Percentiles rank a stretch among this genome's conserved stretches.
phyloP scores from a whole-genome alignment of 345 rosid species.

The Populus deltoides region DNA sequence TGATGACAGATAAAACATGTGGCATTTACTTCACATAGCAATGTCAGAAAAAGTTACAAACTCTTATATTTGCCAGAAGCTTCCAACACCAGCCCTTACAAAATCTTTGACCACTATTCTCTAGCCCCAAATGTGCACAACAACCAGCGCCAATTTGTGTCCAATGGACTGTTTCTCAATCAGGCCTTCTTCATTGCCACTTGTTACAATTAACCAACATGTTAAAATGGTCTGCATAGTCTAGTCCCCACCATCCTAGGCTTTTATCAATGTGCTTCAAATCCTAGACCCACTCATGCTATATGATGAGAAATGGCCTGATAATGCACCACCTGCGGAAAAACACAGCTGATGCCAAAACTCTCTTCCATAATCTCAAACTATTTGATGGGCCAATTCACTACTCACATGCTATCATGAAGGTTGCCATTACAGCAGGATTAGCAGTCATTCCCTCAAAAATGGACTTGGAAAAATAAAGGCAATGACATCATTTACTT shows the following conservation, averaged over 20 bases:
- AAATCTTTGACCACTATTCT: not conserved
- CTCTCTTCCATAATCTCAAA: not conserved
- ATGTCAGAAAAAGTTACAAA: not conserved
- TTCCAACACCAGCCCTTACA: not conserved
- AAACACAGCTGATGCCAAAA: not conserved
- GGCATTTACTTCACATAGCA: not conserved
- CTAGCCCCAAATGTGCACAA: not conserved
- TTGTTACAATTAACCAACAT: not conserved
- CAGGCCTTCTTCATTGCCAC: not conserved
- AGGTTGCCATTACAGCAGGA: constrained; percentile 7
- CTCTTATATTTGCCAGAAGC: not conserved
- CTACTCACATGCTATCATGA: not conserved
- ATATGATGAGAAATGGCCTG: not conserved
- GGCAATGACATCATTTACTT: not conserved
- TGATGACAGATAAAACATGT: not conserved
- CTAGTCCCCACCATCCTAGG: not conserved
- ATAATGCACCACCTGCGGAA: not conserved
- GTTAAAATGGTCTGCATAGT: not conserved
- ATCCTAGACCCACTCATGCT: not conserved
- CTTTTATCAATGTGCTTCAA: not conserved
- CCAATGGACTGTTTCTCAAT: not conserved
- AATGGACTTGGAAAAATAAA: not conserved
- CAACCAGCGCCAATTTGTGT: not conserved
- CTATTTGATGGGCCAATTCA: not conserved
- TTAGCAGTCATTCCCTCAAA: not conserved